Percentiles rank a stretch among this genome's conserved stretches.
Conservation (phyloP, 495 filamentous ascomycete genomes). For the Lineolata rhizophorae region DNA sequence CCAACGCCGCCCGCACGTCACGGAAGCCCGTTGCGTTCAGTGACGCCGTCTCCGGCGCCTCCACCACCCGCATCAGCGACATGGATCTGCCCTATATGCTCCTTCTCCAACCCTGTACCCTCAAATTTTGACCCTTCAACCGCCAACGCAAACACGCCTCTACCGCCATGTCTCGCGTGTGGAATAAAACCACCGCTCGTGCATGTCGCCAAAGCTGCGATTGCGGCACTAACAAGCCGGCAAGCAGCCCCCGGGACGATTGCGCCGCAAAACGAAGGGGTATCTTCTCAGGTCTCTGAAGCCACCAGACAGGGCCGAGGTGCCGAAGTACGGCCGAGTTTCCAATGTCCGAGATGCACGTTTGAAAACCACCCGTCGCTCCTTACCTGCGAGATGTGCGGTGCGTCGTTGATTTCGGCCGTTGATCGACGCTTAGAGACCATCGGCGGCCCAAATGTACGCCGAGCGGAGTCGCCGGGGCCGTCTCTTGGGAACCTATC, state of each 20-base stretch:
- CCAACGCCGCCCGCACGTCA: constrained; percentile 25
- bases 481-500: constrained; percentile 26
- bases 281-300: no score
- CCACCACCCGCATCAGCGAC: constrained; percentile 41
- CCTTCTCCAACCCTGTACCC: constrained; percentile 86
- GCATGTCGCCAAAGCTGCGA: constrained; percentile 64
- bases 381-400: constrained; percentile 75
- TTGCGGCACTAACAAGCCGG: constrained; percentile 25
- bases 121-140: constrained; percentile 75
- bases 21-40: constrained; percentile 22
- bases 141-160: constrained; percentile 47
- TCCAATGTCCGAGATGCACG: constrained; percentile 76
- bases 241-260: constrained; percentile 2
- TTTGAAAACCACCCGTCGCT: constrained; percentile 86
- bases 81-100: constrained; percentile 97
- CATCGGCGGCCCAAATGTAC: constrained; percentile 11
- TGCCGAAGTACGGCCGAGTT: constrained; percentile 8
- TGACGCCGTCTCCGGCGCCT: constrained; percentile 16
- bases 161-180: constrained; percentile 78
- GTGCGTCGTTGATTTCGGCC: constrained; percentile 44
- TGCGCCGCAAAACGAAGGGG: constrained; percentile 1
- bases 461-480: constrained; percentile 54
- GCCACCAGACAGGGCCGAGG: no score
- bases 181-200: constrained; percentile 78
- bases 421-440: constrained; percentile 20